Evolutionary conservation across 495 filamentous ascomycete genomes (phyloP), one percentile per base, ranked within the genome.

Genomic region (Pyrenopolyporus hunteri): DNA sequence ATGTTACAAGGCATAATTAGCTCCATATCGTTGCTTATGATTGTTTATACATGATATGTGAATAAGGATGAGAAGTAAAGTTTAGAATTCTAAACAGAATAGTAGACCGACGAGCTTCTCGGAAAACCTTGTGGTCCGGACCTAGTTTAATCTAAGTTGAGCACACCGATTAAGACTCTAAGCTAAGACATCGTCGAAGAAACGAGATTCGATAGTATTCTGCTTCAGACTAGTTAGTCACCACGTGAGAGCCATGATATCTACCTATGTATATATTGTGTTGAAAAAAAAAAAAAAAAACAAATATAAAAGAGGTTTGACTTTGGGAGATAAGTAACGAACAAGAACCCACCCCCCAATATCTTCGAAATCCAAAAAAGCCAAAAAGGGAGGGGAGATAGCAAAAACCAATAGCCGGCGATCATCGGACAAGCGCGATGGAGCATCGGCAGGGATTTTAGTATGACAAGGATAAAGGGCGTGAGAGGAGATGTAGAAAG

Each of bases 351-450:
- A 5, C 26, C 26, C 26, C 26, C 26, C 26, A n/a, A n/a, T n/a
- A n/a, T n/a, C 26, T 9, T 9, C 9, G 26, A 5, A 9, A 9
- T 29, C 26, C 26, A 29, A 9, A 40, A 42, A 56, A 43, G 51
- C 68, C 46, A 35, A 66, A 66, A 43, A 67, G 61, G 40, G 44
- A 65, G 20, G 44, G 63, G 66, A n/a, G 69, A 70, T 64, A 32
- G 57, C 26, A n/a, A 42, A 66, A 56, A 51, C 57, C 51, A 72
- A 70, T 57, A 69, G 64, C 60, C 63, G 70, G 51, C 60, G 66
- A 69, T 71, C 69, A 67, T 66, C 69, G 66, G 69, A 67, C 69
- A 66, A 62, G 66, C 64, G 63, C 59, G 55, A 58, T 63, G 53
- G 58, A 64, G 58, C 55, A 58, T 57, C 55, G 56, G 62, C 58